Evolutionary conservation across 768 basidiomycete genomes (phyloP), one percentile per base, ranked within the genome.

Genomic region (Suillus subaureus): DNA sequence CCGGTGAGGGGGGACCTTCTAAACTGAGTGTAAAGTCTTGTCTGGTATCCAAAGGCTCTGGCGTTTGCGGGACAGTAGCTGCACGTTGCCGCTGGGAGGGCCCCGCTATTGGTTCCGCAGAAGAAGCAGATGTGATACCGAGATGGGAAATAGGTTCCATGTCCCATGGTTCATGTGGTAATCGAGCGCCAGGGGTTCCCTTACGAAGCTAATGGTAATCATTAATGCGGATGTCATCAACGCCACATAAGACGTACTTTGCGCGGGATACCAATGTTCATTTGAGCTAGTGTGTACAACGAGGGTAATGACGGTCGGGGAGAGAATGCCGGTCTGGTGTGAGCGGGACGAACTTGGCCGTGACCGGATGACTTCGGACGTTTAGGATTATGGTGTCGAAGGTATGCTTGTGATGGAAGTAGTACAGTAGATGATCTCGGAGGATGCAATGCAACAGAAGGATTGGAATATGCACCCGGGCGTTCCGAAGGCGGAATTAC

Each of bases 91-190:
- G 28, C 31, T 31, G 60, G 40, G 61, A 67, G 54, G 66, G 60
- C 49, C 39, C 31, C 9, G 43, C 31, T 54, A 33, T n/a, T n/a
- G 62, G 60, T 31, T 71, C 66, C 26, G 67, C 26, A 26, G 57
- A 58, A 35, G 37, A 42, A 60, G 26, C 11, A 28, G 40, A 8
- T 60, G 28, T 16, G 23, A 23, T 15, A 11, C 37, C 56, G 4
- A 39, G 56, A 39, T 26, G 13, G n/a, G 45, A n/a, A 23, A 37
- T 71, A 52, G 75, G 62, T 62, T 74, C 68, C 63, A 74, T 68
- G 26, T 79, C 65, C 81, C 81, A 82, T 31, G 81, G 81, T 45
- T 82, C 81, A 42, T 80, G 73, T 12, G 81, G 81, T 54, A 82
- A 67, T 23, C 74, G 79, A 52, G 81, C 82, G 18, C 81, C 81